Evolutionary conservation across 106 monocot species (phyloP).

Genomic region (Dendrobium huoshanense): DNA sequence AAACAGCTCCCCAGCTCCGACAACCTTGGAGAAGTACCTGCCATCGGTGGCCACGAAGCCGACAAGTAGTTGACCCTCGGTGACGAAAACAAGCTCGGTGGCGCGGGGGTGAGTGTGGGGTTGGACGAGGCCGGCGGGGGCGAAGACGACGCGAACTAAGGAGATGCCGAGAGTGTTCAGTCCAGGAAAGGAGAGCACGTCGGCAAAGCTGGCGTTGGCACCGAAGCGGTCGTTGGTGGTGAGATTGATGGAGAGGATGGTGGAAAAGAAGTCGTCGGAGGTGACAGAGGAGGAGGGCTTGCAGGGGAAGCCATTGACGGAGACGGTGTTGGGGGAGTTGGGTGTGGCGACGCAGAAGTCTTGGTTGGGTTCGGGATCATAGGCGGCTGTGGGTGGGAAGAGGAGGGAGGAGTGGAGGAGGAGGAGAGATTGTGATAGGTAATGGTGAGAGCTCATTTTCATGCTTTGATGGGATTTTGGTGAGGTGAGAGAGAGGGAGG

Average conservation of each 20-base stretch:
- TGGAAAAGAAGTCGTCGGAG: slow-evolving; percentile 33
- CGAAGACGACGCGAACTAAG: slow-evolving; percentile 15
- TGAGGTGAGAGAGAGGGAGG: too few species aligned
- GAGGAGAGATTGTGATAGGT: background rate
- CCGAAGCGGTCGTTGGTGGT: slow-evolving; percentile 11
- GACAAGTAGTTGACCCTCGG: slow-evolving; percentile 9
- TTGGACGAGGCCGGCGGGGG: slow-evolving; percentile 13
- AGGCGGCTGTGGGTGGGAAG: background rate
- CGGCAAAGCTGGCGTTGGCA: slow-evolving; percentile 14
- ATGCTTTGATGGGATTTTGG: too few species aligned
- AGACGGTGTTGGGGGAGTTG: slow-evolving; percentile 2
- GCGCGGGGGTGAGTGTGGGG: slow-evolving; percentile 31
- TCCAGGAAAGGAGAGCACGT: slow-evolving; percentile 21
- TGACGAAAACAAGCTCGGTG: slow-evolving; percentile 22
- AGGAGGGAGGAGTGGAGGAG: slow-evolving; percentile 16
- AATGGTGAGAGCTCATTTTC: too few species aligned
- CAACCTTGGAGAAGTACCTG: slow-evolving; percentile 15
- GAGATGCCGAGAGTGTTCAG: slow-evolving; percentile 31
- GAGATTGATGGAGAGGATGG: slow-evolving; percentile 13
- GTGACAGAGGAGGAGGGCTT: slow-evolving; percentile 15
- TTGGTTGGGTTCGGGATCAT: slow-evolving; percentile 36
- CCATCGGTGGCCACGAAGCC: slow-evolving; percentile 14
- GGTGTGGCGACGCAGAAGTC: slow-evolving; percentile 36
- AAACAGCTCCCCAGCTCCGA: slow-evolving; percentile 29
- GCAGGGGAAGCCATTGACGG: slow-evolving; percentile 27